A percentile compares a stretch with the other conserved stretches of the same genome.
Evolutionary conservation across 202 grass and related monocot species (phyloP).

Genomic region (Schoenoplectus tabernaemontani): DNA sequence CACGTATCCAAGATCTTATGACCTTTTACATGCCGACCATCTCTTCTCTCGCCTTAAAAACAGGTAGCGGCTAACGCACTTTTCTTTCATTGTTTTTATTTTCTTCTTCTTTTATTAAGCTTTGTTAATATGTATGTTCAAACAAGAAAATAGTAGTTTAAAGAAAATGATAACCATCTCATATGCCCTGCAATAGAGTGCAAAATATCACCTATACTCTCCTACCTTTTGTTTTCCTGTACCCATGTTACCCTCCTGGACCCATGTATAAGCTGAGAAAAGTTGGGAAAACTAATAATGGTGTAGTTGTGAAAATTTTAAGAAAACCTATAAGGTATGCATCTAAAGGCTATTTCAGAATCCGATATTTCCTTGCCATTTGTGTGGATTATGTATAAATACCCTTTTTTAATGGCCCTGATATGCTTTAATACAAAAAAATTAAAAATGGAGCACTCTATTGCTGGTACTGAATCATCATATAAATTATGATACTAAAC

Average conservation of each 20-base stretch:
- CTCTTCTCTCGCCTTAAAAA: conserved; percentile 83
- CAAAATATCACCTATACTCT: neutral
- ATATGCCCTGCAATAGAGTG: neutral
- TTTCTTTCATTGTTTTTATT: neutral
- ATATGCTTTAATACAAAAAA: neutral
- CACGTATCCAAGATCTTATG: conserved; percentile 93
- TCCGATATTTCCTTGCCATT: neutral
- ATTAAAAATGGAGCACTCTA: neutral
- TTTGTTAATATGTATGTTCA: neutral
- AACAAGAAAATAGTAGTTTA: neutral
- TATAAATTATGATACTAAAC: conserved; percentile 1
- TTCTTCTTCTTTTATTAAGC: neutral
- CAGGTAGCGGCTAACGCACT: conserved; percentile 34
- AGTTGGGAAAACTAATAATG: neutral
- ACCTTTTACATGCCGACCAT: conserved; percentile 89
- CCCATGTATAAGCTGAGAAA: neutral
- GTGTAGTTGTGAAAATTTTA: neutral
- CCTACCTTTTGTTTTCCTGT: neutral
- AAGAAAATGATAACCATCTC: neutral
- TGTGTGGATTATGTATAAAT: neutral
- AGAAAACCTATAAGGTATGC: neutral
- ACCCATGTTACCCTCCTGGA: neutral
- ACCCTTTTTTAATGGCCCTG: neutral
- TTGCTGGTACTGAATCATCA: neutral
- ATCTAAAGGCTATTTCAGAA: neutral